These are phyloP conservation scores for Mercurialis annua DNA, from an alignment of 345 rosid species.

Conservation along the genomic window DNA sequence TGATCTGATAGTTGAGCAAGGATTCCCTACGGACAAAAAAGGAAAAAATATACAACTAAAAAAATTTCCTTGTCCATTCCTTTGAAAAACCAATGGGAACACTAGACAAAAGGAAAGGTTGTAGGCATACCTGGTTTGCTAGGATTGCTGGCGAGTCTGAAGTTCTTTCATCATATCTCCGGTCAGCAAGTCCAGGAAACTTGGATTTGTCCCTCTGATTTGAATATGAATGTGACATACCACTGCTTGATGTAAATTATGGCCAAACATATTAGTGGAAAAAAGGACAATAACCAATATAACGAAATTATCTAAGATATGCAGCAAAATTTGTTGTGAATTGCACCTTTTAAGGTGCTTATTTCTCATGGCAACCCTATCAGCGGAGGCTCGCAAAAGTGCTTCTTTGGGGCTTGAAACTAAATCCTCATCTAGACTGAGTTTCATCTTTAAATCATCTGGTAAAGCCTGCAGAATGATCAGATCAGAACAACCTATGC, in stretches of 20 bases:
- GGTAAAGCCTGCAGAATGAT: conserved; percentile 76
- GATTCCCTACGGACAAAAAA: conserved; percentile 42
- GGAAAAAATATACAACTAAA: conserved; percentile 5
- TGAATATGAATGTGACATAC: conserved; percentile 90
- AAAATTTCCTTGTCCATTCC: conserved; percentile 4
- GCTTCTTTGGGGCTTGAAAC: conserved; percentile 84
- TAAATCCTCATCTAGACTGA: conserved; percentile 80
- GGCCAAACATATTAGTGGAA: conserved; percentile 17
- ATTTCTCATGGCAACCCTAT: conserved; percentile 64
- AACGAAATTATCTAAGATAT: neutral
- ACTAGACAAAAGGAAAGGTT: conserved; percentile 8
- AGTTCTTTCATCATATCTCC: conserved; percentile 47
- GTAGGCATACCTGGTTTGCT: conserved; percentile 51
- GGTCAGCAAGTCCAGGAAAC: conserved; percentile 39
- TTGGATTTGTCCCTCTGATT: conserved; percentile 68
- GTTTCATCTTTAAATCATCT: conserved; percentile 81
- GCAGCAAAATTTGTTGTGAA: conserved; percentile 7
- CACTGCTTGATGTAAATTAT: conserved; percentile 40
- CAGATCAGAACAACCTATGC: conserved; percentile 19
- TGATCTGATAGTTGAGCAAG: conserved; percentile 87
- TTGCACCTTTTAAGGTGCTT: conserved; percentile 65
- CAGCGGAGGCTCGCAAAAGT: conserved; percentile 64
- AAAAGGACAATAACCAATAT: neutral
- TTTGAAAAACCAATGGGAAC: neutral
- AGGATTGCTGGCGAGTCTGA: conserved; percentile 37